phyloP scores from a whole-genome alignment of 2,329 filamentous ascomycete species.

The Phialemoniopsis sp. region DNA sequence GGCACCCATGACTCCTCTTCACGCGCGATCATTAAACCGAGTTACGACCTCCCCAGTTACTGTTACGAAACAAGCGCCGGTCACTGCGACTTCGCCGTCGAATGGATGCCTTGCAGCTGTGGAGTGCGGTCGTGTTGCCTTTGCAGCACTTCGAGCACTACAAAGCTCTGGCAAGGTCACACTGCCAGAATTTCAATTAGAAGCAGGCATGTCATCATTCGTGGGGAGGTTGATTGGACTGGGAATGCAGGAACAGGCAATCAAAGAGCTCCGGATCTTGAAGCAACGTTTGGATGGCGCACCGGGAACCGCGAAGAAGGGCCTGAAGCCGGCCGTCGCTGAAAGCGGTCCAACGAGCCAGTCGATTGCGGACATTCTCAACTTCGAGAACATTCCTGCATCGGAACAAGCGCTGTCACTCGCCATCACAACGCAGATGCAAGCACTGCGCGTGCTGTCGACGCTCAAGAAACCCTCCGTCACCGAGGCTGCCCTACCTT shows the following conservation, averaged over 20 bases:
- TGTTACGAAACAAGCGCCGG: slow-evolving; percentile 20
- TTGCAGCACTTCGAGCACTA: slow-evolving; percentile 57
- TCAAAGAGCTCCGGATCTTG: slow-evolving; percentile 63
- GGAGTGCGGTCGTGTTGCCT: slow-evolving; percentile 67
- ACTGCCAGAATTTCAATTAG: slow-evolving; percentile 63
- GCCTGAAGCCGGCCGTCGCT: slow-evolving; percentile 21
- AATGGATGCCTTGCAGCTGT: slow-evolving; percentile 52
- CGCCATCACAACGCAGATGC: slow-evolving; percentile 60
- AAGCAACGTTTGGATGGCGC: slow-evolving; percentile 55
- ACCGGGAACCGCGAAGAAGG: slow-evolving; percentile 7
- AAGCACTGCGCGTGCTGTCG: slow-evolving; percentile 60
- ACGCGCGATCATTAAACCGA: slow-evolving; percentile 57
- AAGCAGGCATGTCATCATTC: slow-evolving; percentile 69
- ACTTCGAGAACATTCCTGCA: slow-evolving; percentile 46
- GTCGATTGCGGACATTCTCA: slow-evolving; percentile 54
- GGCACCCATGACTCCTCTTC: slow-evolving; percentile 56
- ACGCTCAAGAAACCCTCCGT: slow-evolving; percentile 54
- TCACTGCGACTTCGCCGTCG: slow-evolving; percentile 14
- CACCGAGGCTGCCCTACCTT: slow-evolving; percentile 52
- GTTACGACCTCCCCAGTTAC: slow-evolving; percentile 48
- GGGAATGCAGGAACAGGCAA: slow-evolving; percentile 62
- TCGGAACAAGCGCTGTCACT: slow-evolving; percentile 44
- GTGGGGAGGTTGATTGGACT: slow-evolving; percentile 61
- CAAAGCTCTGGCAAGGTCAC: slow-evolving; percentile 49
- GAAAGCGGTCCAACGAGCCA: slow-evolving; percentile 28